Evolutionary conservation across 306 rosid genomes (phyloP), one percentile per base, ranked within the genome.

Genomic region (Vachellia collinsii): DNA sequence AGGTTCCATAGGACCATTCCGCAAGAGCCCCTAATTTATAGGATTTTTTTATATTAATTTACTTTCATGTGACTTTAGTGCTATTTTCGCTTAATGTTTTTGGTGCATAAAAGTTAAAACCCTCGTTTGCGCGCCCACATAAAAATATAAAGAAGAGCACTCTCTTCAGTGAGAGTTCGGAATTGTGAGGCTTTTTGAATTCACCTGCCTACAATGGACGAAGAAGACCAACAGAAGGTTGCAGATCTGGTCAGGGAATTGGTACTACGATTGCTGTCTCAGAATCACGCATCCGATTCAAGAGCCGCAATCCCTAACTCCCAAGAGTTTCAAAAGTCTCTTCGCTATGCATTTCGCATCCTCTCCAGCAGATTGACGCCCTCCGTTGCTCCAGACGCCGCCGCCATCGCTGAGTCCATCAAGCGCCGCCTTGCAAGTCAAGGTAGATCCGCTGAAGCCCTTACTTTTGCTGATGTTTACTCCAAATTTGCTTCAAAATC

Each of bases 361-460:
- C 92, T 95, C 85, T 89, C 95, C 62, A 91, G 94, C 81, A 87
- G 91, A 34, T 77, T 95, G 74, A 84, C 90, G 3, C 93, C 97
- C 75, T 95, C 99, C 44, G 82, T 93, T 61, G 86, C 98, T 14
- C 92, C 98, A 17, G 94, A 95, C 88, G 74, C 96, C 44, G 90
- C 98, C 68, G 94, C 96, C 87, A 86, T 95, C 70, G 98, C 98
- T 20, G 97, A 90, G 74, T 88, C 97, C 80, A 87, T 91, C 80
- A 95, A 95, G 83, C 96, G 98, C 69, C 88, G 92, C 19, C 97
- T 95, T 79, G 97, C 96, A 85, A 90, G 93, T 9, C 88, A 84
- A 77, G 99, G 93, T 80, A 88, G 84, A 77, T 95, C 99, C 51
- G 82, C 97, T 23, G 91, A 90, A 20, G 99, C 97, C 78, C 99